Evolutionary conservation across 2,329 filamentous ascomycete genomes (phyloP), one percentile per base, ranked within the genome.

Genomic region (Colletotrichum higginsianum): DNA sequence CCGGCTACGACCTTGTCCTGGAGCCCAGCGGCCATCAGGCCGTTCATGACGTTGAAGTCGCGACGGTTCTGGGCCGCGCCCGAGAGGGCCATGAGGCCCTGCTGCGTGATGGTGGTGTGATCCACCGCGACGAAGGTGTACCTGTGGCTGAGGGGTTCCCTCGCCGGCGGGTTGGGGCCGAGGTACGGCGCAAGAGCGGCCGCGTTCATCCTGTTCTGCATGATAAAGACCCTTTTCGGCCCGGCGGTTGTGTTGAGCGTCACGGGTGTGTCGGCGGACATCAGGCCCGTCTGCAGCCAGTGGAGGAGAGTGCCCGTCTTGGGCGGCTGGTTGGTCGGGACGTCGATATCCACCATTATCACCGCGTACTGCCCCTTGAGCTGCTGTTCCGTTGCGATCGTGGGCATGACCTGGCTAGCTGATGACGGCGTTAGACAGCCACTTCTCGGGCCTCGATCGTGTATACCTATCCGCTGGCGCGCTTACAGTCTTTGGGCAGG

Each of bases 321-420:
- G 42, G 73, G 87, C 77, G 38, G 84, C 71, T 35, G 44, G 69
- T 76, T 76, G 56, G 72, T 72, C 65, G 86, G 86, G 1, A 86
- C 82, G 77, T 88, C 86, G 18, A 86, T 78, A 73, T 88, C 86
- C 38, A 87, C 74, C 57, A 76, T 77, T 30, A 86, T 75, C 67
- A 84, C 75, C 30, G 86, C 67, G 76, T 85, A 87, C 64, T 71
- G 67, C 42, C 73, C 73, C 56, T 73, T 50, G 4, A 74, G 71
- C 53, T 70, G 64, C 61, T 71, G 60, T 38, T 74, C 71, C 4
- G 73, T 74, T 47, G 71, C 73, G 61, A 74, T 71, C 47, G 67
- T 66, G 13, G 73, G 73, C 18, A 61, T 40, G 2, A 61, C 66
- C 23, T 69, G 66, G 44, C 58, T 71, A 35, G 73, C 73, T 74